Conservation (phyloP, 2,329 filamentous ascomycete genomes). For the Davidsoniella virescens region DNA sequence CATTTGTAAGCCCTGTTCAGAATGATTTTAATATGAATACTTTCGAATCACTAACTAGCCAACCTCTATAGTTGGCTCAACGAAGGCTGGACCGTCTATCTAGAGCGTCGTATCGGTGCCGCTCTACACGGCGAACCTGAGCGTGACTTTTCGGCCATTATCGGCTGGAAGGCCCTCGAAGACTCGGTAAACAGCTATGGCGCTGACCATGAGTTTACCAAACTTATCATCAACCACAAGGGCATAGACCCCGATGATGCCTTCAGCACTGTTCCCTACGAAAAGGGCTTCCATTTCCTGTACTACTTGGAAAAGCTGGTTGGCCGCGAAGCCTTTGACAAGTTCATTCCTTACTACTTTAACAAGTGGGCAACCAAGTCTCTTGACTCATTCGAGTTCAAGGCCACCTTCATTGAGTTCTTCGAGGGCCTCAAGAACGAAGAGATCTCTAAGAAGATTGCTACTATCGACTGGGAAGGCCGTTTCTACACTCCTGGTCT, state of each 20-base stretch:
- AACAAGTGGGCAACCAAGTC: slow-evolving; percentile 70
- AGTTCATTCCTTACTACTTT: slow-evolving; percentile 93
- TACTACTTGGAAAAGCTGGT: slow-evolving; percentile 79
- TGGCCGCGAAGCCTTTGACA: slow-evolving; percentile 75
- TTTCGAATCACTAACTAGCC: background rate
- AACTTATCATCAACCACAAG: slow-evolving; percentile 72
- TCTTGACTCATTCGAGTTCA: slow-evolving; percentile 89
- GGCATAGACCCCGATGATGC: slow-evolving; percentile 90
- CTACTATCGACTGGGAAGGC: slow-evolving; percentile 70
- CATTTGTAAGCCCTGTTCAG: slow-evolving; percentile 40
- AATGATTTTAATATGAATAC: no score
- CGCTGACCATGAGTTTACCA: slow-evolving; percentile 79
- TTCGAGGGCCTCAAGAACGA: slow-evolving; percentile 52
- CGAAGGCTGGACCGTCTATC: slow-evolving; percentile 84
- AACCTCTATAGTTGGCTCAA: slow-evolving; percentile 40
- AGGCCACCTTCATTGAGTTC: slow-evolving; percentile 70
- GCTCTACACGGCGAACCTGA: slow-evolving; percentile 67
- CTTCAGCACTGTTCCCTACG: slow-evolving; percentile 83
- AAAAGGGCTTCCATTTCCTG: slow-evolving; percentile 91
- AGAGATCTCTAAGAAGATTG: slow-evolving; percentile 46
- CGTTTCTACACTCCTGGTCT: slow-evolving; percentile 81
- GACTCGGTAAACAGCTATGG: slow-evolving; percentile 69
- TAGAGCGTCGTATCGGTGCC: slow-evolving; percentile 71
- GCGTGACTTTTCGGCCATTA: slow-evolving; percentile 87
- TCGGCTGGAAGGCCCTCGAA: slow-evolving; percentile 81